Evolutionary conservation across 768 basidiomycete genomes (phyloP), one percentile per base, ranked within the genome.

Genomic region (Tylopilus vinaceipallidus): DNA sequence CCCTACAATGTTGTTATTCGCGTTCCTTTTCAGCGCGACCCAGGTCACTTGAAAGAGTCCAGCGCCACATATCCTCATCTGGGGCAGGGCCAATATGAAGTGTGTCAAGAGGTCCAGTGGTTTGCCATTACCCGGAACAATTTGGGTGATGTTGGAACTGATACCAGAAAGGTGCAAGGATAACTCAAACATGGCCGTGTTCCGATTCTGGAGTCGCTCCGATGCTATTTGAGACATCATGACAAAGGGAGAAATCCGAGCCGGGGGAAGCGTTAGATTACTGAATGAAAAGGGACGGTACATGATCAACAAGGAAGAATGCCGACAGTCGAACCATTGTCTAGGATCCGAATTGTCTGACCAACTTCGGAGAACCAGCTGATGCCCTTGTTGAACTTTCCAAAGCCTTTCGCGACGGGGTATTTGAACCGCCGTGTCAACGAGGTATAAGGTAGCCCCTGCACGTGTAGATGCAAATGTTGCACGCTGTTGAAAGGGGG

Each of bases 381-480:
- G 45, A 82, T 71, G 1, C 88, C 88, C 63, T 91, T 91, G 12
- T 72, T 62, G 40, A 75, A 71, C 4, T 60, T 49, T 13, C 71
- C 69, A 27, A 58, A 55, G 4, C 79, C 78, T 17, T 55, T 45
- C 4, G 62, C 60, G 23, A 79, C 63, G 4, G 74, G 81, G 58
- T 84, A 91, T 60, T 81, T 80, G 24, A 70, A 45, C 12, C 66
- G 58, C 6, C 64, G 64, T 8, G 60, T 35, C 3, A 47, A 35
- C 0, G 78, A 76, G 17, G 64, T 72, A 70, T 86, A 88, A 0
- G 89, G 89, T 44, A 88, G 63, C 4, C 72, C 82, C 40, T 86
- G 84, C 20, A 85, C 79, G 60, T 91, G 89, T 33, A 91, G 67
- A 62, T 91, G 89, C 14, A 91, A 72, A 61, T 91, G 88, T 30